A percentile compares a stretch with the other conserved stretches of the same genome.
phyloP scores from a whole-genome alignment of 2,329 filamentous ascomycete species.

The Daldinia sp. region DNA sequence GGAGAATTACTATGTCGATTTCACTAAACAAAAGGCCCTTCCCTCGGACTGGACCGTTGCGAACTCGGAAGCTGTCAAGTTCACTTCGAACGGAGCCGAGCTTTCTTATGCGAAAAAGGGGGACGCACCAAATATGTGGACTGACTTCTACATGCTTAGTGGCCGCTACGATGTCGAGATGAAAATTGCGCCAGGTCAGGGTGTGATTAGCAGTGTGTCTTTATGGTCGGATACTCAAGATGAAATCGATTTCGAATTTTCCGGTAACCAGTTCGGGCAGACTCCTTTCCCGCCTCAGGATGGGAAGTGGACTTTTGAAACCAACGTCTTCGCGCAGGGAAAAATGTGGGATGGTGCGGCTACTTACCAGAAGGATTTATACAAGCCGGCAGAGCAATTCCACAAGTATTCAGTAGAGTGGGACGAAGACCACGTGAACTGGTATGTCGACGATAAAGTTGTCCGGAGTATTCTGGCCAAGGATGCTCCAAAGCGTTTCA shows the following conservation, averaged over 20 bases:
- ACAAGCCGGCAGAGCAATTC: slow-evolving; percentile 43
- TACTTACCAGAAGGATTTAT: slow-evolving; percentile 41
- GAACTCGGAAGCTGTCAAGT: slow-evolving; percentile 40
- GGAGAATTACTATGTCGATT: slow-evolving; percentile 45
- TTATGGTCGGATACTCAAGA: slow-evolving; percentile 47
- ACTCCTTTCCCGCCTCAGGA: slow-evolving; percentile 44
- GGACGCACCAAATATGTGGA: slow-evolving; percentile 46
- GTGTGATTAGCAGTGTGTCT: slow-evolving; percentile 43
- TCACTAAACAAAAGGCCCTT: slow-evolving; percentile 41
- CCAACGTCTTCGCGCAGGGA: slow-evolving; percentile 42
- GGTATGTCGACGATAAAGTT: slow-evolving; percentile 45
- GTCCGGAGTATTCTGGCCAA: slow-evolving; percentile 40
- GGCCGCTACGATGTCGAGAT: slow-evolving; percentile 47
- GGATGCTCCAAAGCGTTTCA: slow-evolving; percentile 38
- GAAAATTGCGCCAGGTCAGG: slow-evolving; percentile 46
- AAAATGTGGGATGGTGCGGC: slow-evolving; percentile 46
- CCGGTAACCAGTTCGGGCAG: slow-evolving; percentile 45
- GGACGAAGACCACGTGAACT: slow-evolving; percentile 43
- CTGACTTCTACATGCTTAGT: slow-evolving; percentile 47
- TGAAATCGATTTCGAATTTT: slow-evolving; percentile 47
- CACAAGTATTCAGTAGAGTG: slow-evolving; percentile 48
- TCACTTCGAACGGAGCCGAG: slow-evolving; percentile 43
- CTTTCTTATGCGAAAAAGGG: slow-evolving; percentile 43
- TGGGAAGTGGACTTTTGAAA: slow-evolving; percentile 42
- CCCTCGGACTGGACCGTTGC: slow-evolving; percentile 42